These are phyloP conservation scores for Penicillium decumbens DNA, from an alignment of 2,329 filamentous ascomycete species.

Conservation along the genomic window DNA sequence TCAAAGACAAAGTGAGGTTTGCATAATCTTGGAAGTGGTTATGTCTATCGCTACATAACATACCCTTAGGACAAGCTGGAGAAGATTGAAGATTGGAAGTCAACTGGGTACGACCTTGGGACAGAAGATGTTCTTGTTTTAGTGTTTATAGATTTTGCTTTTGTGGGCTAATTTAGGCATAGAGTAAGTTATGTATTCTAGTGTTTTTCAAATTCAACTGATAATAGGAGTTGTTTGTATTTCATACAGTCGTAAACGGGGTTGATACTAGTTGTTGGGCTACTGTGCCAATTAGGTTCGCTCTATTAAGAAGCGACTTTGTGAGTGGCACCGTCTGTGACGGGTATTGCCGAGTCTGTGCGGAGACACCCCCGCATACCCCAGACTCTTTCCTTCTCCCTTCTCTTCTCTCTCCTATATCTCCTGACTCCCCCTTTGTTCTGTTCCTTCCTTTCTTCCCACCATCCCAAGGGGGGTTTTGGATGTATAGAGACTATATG, in stretches of 20 bases:
- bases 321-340: neutral
- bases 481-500: neutral
- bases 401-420: neutral
- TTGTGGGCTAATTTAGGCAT: neutral
- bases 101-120: too few species aligned
- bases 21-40: too few species aligned
- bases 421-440: neutral
- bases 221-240: neutral
- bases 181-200: neutral
- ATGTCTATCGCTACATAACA: too few species aligned
- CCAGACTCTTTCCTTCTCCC: slow-evolving; percentile 9
- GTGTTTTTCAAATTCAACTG: neutral
- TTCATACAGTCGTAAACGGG: neutral
- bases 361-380: slow-evolving; percentile 14
- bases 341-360: slow-evolving; percentile 3
- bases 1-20: neutral
- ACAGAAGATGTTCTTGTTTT: neutral
- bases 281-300: slow-evolving; percentile 8
- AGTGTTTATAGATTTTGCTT: neutral
- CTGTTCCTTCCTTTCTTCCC: neutral
- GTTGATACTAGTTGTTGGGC: slow-evolving; percentile 5
- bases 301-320: slow-evolving; percentile 11
- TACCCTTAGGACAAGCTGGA: too few species aligned
- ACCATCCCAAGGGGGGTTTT: neutral
- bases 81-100: too few species aligned